These are phyloP conservation scores for Pseudogymnoascus sp. DNA, from an alignment of 2,329 filamentous ascomycete species.

Conservation along the genomic window DNA sequence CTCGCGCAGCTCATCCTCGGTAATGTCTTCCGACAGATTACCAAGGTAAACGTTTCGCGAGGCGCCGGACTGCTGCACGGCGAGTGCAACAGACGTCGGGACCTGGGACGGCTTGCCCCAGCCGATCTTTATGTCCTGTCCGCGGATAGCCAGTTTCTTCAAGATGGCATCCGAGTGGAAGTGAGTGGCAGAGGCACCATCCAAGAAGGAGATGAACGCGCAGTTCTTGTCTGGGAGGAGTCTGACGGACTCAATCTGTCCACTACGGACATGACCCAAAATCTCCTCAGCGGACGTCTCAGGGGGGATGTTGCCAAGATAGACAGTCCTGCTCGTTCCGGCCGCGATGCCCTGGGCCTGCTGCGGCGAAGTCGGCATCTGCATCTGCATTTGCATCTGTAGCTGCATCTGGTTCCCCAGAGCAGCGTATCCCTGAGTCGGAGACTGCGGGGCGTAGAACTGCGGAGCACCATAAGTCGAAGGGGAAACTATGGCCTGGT, in stretches of 20 bases:
- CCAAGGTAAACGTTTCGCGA: conserved; percentile 96
- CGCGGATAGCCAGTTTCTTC: conserved; percentile 98
- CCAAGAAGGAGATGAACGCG: conserved; percentile 97
- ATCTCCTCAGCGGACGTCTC: conserved; percentile 97
- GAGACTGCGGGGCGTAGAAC: conserved; percentile 80
- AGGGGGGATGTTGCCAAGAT: conserved; percentile 95
- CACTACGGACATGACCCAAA: conserved; percentile 88
- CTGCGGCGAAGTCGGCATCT: conserved; percentile 63
- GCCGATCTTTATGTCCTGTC: conserved; percentile 98
- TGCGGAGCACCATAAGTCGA: conserved; percentile 76
- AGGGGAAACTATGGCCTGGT: conserved; percentile 79
- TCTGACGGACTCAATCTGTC: conserved; percentile 97
- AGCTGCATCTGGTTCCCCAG: conserved; percentile 42
- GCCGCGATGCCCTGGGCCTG: conserved; percentile 76
- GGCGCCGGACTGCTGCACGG: conserved; percentile 93
- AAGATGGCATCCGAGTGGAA: conserved; percentile 99
- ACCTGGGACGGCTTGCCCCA: conserved; percentile 99
- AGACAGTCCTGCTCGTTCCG: conserved; percentile 92
- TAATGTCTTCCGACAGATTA: conserved; percentile 82
- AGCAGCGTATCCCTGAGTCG: conserved; percentile 63
- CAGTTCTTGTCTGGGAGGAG: conserved; percentile 98
- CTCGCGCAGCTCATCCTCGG: conserved; percentile 87
- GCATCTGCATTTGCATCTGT: conserved; percentile 37
- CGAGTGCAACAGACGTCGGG: conserved; percentile 91
- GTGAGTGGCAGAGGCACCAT: conserved; percentile 94